These are phyloP conservation scores for Cercospora citrullina DNA, from an alignment of 2,329 filamentous ascomycete genomes.

Conservation along the genomic window DNA sequence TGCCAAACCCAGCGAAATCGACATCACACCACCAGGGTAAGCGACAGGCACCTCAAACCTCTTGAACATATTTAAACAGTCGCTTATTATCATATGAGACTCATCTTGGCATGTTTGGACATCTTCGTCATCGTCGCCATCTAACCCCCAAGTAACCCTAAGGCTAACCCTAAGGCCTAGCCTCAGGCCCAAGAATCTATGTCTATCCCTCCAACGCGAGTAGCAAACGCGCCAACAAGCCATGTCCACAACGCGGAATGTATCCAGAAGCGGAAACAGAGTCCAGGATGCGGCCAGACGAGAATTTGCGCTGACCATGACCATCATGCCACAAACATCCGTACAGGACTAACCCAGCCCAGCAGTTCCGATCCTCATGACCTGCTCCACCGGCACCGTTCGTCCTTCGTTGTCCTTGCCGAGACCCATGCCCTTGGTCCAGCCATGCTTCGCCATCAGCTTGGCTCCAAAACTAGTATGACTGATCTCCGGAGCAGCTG, in stretches of 20 bases:
- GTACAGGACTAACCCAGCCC: constrained; percentile 62
- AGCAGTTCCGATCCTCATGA: constrained; percentile 82
- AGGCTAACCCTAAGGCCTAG: neutral
- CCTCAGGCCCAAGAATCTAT: neutral
- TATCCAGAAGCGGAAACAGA: neutral
- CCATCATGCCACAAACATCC: neutral
- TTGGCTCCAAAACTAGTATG: constrained; percentile 77
- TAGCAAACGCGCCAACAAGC: neutral
- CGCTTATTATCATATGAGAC: neutral
- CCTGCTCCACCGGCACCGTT: constrained; percentile 77
- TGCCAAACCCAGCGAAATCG: neutral
- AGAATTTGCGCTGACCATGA: neutral
- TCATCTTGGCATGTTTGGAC: neutral
- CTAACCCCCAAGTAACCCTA: constrained; percentile 11
- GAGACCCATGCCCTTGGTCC: constrained; percentile 81
- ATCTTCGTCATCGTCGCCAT: neutral
- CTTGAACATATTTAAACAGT: neutral
- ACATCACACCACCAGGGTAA: neutral
- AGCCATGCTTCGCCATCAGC: constrained; percentile 97
- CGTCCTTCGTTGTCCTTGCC: constrained; percentile 84
- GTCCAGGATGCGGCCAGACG: neutral
- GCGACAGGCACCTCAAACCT: neutral
- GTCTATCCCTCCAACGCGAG: neutral
- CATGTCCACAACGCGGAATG: neutral
- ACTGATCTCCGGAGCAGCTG: constrained; percentile 78